Base-by-base conservation (phyloP, 169 alveolate species). In the Plasmodium knowlesi region DNA sequence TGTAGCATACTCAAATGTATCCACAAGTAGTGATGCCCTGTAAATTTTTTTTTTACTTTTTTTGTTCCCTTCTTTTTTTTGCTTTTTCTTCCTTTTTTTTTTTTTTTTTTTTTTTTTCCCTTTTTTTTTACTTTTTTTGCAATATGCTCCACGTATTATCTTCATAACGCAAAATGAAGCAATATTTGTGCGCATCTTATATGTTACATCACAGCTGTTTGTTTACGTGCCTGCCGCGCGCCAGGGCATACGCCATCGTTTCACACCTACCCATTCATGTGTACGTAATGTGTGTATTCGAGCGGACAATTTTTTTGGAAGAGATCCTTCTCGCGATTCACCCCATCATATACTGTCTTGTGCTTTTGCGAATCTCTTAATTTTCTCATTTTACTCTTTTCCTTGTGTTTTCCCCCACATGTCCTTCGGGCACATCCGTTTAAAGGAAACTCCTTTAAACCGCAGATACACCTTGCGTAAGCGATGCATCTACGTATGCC, bases 191-290 rank as follows among this genome's bases (percentile, higher is more conserved):
- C 57, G 46, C 32, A 79, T 22, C 34, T 78, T 39, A 34, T 14
- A 22, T 41, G 30, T 79, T 79, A 79, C 57, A 39, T 46, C 32
- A 43, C 57, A 39, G 37, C 71, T 79, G 61, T 79, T 79, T 79
- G 85, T 79, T 39, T 39, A 43, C 72, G 25, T 79, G 28, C 53
- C 37, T 79, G 57, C 32, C 57, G 14, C 61, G 57, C 61, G 10
- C 19, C 71, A 39, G 37, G 14, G 70, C 28, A 19, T 79, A 46
- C 39, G 57, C 46, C 34, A n/a, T 61, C 34, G 34, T 25, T 22
- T 61, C 34, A 61, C 76, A 1, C 34, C 76, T 14, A 46, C 34
- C 34, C 34, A 61, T 61, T 61, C 34, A 61, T 61, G 22, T 61
- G 34, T 19, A 61, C 76, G 34, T 22, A 61, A 61, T 61, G 76